Percentiles rank a stretch among this genome's conserved stretches.
Evolutionary conservation across 371 early-diverging fungal species (phyloP).

Genomic region (Syncephalastrum sp.): DNA sequence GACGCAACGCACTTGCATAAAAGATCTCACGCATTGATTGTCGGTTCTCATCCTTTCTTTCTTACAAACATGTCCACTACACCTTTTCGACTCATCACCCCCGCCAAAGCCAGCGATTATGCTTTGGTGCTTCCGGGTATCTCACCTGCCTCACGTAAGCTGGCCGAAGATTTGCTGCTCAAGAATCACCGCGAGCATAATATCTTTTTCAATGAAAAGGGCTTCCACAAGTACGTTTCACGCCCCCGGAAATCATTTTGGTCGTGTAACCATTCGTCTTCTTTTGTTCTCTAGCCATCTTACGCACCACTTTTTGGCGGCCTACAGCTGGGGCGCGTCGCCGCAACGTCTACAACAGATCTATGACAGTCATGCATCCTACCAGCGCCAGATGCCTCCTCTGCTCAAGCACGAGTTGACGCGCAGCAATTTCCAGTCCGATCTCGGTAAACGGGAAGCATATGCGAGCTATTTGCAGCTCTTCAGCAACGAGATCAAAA

Average conservation of each 20-base stretch:
- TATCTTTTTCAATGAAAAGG: slow-evolving; percentile 41
- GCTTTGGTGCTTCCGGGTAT: slow-evolving; percentile 38
- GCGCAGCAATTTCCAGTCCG: slow-evolving; percentile 34
- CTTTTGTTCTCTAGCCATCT: slow-evolving; percentile 36
- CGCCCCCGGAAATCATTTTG: too few species aligned
- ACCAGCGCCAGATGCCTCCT: slow-evolving; percentile 37
- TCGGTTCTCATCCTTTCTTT: slow-evolving; percentile 2
- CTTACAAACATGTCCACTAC: slow-evolving; percentile 10
- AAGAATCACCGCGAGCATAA: slow-evolving; percentile 39
- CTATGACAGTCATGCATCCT: slow-evolving; percentile 43
- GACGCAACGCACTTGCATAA: too few species aligned
- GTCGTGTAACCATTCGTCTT: background rate
- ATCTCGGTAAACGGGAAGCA: slow-evolving; percentile 40
- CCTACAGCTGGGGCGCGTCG: slow-evolving; percentile 53
- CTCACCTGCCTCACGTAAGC: slow-evolving; percentile 23
- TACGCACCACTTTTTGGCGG: slow-evolving; percentile 54
- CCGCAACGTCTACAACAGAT: slow-evolving; percentile 47
- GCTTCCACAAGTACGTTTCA: slow-evolving; percentile 43
- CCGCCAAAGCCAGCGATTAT: slow-evolving; percentile 9
- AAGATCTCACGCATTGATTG: slow-evolving; percentile 1
- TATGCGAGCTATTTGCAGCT: slow-evolving; percentile 49
- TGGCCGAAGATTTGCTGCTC: slow-evolving; percentile 32
- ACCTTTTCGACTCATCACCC: slow-evolving; percentile 17
- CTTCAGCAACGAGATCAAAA: slow-evolving; percentile 47
- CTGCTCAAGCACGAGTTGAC: slow-evolving; percentile 25